Percentiles rank a stretch among this genome's conserved stretches.
Evolutionary conservation across 2,329 filamentous ascomycete species (phyloP).

Genomic region (Aspergillus phoenicis): DNA sequence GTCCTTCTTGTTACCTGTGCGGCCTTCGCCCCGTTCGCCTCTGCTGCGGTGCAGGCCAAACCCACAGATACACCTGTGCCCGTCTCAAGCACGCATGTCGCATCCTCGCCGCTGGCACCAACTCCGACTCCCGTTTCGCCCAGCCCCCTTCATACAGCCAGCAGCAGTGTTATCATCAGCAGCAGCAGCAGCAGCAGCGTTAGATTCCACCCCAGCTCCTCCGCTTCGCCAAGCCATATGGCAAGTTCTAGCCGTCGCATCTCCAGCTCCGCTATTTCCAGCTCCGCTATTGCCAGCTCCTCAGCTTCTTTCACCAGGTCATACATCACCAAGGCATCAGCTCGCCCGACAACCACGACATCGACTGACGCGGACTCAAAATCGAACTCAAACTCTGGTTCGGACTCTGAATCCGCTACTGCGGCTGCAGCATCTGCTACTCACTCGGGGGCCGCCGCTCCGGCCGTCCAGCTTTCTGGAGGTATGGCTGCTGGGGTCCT

Average conservation of each 20-base stretch:
- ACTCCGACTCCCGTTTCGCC: conserved; percentile 18
- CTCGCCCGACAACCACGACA: conserved; percentile 12
- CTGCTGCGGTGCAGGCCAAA: conserved; percentile 28
- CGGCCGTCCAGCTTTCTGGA: conserved; percentile 27
- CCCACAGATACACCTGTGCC: conserved; percentile 15
- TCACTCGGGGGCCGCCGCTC: conserved; percentile 25
- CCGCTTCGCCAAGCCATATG: conserved; percentile 3
- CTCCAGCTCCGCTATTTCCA: conserved; percentile 11
- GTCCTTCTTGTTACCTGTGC: conserved; percentile 32
- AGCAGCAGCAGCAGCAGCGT: conserved; percentile 14
- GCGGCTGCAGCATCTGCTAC: conserved; percentile 19
- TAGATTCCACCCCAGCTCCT: conserved; percentile 14
- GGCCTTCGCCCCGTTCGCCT: conserved; percentile 32
- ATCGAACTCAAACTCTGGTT: not conserved
- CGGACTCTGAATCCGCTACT: not conserved
- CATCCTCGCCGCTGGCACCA: conserved; percentile 16
- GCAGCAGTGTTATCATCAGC: conserved; percentile 7
- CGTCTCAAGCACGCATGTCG: conserved; percentile 24
- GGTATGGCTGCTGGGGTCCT: conserved; percentile 34
- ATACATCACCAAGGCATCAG: conserved; percentile 24
- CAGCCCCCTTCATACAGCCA: conserved; percentile 14
- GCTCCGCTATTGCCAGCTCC: conserved; percentile 8
- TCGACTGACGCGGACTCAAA: not conserved
- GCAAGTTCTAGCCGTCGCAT: conserved; percentile 12
- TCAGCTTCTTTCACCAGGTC: conserved; percentile 18